Percentiles rank a stretch among this genome's conserved stretches.
These are phyloP conservation scores for Lichtheimia corymbifera DNA, from an alignment of 371 early-diverging fungal genomes.

Conservation along the genomic window DNA sequence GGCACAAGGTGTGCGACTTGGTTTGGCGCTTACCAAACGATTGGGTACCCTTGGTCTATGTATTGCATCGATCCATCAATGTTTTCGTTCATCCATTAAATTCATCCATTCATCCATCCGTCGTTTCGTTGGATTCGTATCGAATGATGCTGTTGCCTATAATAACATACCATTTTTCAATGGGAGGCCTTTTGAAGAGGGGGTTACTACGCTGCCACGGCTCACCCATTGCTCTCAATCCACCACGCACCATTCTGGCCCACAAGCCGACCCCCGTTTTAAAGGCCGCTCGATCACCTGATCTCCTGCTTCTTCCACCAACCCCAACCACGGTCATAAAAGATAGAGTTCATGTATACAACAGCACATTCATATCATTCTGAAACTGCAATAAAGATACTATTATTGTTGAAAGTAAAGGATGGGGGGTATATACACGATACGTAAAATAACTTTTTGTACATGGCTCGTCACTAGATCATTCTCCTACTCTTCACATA, in stretches of 20 bases:
- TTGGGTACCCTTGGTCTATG: slow-evolving; percentile 97
- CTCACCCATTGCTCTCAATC: background rate
- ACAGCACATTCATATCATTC: background rate
- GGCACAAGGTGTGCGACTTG: slow-evolving; percentile 98
- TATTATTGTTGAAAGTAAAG: background rate
- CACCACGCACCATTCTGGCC: background rate
- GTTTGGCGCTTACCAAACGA: slow-evolving; percentile 99
- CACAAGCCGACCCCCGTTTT: too few relatives aligned
- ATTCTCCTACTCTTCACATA: slow-evolving; percentile 1
- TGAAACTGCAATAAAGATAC: background rate
- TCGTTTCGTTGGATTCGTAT: background rate
- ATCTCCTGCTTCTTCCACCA: background rate
- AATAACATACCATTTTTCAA: slow-evolving; percentile 7
- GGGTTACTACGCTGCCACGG: background rate
- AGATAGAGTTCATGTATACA: too few relatives aligned
- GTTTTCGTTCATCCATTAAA: slow-evolving; percentile 5
- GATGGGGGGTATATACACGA: too few relatives aligned
- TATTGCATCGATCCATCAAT: background rate
- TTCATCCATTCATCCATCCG: slow-evolving; percentile 19
- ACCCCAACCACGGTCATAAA: background rate
- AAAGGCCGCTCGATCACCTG: background rate
- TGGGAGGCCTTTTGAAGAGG: slow-evolving; percentile 1
- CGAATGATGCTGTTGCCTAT: background rate
- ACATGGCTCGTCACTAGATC: background rate
- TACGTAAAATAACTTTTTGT: too few relatives aligned